Conservation (phyloP, 192 early-diverging fungal species). For the Backusella westeae region DNA sequence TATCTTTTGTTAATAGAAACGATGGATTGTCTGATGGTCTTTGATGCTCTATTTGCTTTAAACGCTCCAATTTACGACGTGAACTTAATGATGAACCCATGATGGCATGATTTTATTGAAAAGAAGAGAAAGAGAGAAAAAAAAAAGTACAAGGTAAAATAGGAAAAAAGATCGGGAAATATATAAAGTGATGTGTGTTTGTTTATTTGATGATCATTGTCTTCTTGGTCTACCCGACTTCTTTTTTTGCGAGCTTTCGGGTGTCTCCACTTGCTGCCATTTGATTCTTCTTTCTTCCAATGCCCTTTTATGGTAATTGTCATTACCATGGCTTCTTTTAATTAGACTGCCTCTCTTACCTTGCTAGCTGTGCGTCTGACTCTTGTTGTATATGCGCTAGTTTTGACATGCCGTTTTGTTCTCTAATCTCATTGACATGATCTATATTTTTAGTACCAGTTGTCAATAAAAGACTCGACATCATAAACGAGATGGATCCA, state of each 20-base stretch:
- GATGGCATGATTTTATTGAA: not conserved
- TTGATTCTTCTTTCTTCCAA: slow-evolving; percentile 31
- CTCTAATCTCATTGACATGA: slow-evolving; percentile 27
- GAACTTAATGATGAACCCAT: not conserved
- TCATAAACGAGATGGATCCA: not conserved
- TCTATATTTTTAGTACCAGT: slow-evolving; percentile 3
- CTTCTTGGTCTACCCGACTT: not conserved
- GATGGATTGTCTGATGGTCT: not conserved
- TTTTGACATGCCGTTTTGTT: slow-evolving; percentile 19
- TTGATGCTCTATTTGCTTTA: not conserved
- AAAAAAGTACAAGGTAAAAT: not conserved
- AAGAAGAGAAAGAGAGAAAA: not conserved
- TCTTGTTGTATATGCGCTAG: slow-evolving; percentile 39
- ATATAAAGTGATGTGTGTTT: not conserved
- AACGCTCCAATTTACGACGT: not conserved
- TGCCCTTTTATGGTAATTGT: not conserved
- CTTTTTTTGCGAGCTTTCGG: not conserved
- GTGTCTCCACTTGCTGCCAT: slow-evolving; percentile 23
- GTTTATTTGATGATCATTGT: not conserved
- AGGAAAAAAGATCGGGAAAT: slow-evolving; percentile 1
- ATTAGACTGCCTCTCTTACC: not conserved
- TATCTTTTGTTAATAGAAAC: not conserved
- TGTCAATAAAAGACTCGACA: not conserved
- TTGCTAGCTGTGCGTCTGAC: slow-evolving; percentile 33
- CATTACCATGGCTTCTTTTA: not conserved